These are phyloP conservation scores for Penstemon eatonii DNA, from an alignment of 257 asterid species.

Conservation along the genomic window DNA sequence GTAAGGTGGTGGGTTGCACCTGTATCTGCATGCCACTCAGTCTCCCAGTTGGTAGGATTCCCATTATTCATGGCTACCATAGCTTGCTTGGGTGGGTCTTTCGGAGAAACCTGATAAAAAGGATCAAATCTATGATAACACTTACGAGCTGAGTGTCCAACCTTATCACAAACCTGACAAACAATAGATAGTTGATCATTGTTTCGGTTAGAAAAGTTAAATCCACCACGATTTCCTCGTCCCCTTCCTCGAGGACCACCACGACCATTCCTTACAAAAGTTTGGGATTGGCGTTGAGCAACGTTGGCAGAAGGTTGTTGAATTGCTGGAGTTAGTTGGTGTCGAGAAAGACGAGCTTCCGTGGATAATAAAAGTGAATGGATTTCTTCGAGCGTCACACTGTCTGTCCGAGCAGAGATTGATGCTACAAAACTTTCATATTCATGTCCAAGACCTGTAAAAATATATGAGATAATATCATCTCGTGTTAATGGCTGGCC, in stretches of 20 bases:
- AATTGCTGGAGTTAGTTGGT: neutral
- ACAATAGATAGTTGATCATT: neutral
- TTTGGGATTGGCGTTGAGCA: neutral
- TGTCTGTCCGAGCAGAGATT: neutral
- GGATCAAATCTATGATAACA: no score
- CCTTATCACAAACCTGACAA: neutral
- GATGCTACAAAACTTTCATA: constrained; percentile 4
- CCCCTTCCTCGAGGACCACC: neutral
- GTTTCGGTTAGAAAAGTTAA: neutral
- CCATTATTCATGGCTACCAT: no score
- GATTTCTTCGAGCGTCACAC: neutral
- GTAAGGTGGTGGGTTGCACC: no score
- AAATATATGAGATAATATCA: neutral
- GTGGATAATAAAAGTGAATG: neutral
- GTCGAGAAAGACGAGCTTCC: neutral
- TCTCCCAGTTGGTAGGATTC: no score
- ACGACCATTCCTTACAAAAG: neutral
- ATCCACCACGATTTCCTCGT: neutral
- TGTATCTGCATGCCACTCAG: no score
- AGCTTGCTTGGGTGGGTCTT: no score
- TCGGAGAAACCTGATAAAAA: no score
- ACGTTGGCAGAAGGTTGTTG: neutral
- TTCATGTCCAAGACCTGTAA: constrained; percentile 6
- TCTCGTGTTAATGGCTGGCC: neutral
- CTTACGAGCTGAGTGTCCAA: neutral